Evolutionary conservation across 352 stramenopile genomes (phyloP).

Genomic region (Lagenidium sp.): DNA sequence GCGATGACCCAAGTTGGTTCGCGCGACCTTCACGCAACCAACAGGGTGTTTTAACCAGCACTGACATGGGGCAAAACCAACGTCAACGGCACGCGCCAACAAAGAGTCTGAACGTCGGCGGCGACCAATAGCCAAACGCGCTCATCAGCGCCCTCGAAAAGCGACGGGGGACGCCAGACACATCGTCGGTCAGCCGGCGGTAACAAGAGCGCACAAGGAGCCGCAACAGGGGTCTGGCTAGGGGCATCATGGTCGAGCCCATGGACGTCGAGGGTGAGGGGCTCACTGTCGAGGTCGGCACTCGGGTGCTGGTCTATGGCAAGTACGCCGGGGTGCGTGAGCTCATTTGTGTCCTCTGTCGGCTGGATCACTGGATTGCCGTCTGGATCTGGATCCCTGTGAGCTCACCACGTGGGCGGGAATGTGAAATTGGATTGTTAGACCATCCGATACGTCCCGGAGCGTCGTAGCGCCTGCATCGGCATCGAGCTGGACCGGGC

Average conservation of each 20-base stretch:
- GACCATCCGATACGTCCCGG: slow-evolving; percentile 58
- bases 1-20: slow-evolving; percentile 7
- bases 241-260: slow-evolving; percentile 10
- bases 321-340: slow-evolving; percentile 68
- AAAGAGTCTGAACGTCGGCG: too few relatives aligned
- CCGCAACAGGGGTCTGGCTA: not conserved
- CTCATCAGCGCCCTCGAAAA: too few relatives aligned
- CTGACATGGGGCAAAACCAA: too few relatives aligned
- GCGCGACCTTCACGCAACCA: slow-evolving; percentile 19
- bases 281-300: slow-evolving; percentile 23
- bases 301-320: slow-evolving; percentile 64
- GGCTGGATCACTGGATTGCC: not conserved
- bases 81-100: too few relatives aligned
- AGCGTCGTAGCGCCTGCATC: slow-evolving; percentile 40
- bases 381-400: not conserved
- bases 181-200: too few relatives aligned
- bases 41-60: too few relatives aligned
- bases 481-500: slow-evolving; percentile 83
- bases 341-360: not conserved
- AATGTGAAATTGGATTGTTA: slow-evolving; percentile 11
- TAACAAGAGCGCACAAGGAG: too few relatives aligned
- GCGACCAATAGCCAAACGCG: too few relatives aligned
- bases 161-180: too few relatives aligned
- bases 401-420: not conserved
- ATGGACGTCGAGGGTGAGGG: slow-evolving; percentile 22